Conservation (phyloP, 73 alveolate genomes). For the Tetrahymena malaccensis region DNA sequence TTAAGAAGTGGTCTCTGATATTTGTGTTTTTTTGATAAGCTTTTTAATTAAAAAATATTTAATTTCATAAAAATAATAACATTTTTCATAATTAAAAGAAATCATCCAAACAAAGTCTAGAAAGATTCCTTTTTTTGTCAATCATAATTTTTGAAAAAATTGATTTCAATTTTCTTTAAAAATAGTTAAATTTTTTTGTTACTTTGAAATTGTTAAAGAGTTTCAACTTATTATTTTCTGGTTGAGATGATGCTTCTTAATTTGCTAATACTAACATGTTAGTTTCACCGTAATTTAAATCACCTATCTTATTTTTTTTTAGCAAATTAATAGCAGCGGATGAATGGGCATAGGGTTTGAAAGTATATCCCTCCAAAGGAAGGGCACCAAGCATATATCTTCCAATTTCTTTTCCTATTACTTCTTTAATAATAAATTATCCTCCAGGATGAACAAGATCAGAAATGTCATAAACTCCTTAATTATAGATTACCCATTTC, state of each 20-base stretch:
- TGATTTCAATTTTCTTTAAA: too few relatives aligned
- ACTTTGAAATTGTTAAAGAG: background rate
- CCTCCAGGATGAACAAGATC: slow-evolving; percentile 40
- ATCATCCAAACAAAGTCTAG: too few relatives aligned
- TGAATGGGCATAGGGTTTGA: slow-evolving; percentile 18
- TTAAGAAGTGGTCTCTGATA: background rate
- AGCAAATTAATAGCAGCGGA: background rate
- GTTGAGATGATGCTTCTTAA: background rate
- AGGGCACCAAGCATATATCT: slow-evolving; percentile 24
- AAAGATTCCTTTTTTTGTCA: too few relatives aligned
- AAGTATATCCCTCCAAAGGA: slow-evolving; percentile 1
- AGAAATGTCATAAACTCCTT: slow-evolving; percentile 23
- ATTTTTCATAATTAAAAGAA: too few relatives aligned
- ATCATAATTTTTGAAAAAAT: too few relatives aligned
- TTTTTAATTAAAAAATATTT: background rate
- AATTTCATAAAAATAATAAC: too few relatives aligned
- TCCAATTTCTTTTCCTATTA: slow-evolving; percentile 20
- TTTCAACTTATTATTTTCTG: background rate
- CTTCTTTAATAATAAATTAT: slow-evolving; percentile 6
- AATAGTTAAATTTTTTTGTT: background rate
- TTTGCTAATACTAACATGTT: background rate
- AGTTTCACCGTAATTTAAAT: background rate
- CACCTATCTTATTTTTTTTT: slow-evolving; percentile 11
- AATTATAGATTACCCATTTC: slow-evolving; percentile 17
- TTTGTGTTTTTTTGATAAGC: background rate